Base-by-base conservation (phyloP, 2,329 filamentous ascomycete genomes). In the Phyllosticta citriasiana region DNA sequence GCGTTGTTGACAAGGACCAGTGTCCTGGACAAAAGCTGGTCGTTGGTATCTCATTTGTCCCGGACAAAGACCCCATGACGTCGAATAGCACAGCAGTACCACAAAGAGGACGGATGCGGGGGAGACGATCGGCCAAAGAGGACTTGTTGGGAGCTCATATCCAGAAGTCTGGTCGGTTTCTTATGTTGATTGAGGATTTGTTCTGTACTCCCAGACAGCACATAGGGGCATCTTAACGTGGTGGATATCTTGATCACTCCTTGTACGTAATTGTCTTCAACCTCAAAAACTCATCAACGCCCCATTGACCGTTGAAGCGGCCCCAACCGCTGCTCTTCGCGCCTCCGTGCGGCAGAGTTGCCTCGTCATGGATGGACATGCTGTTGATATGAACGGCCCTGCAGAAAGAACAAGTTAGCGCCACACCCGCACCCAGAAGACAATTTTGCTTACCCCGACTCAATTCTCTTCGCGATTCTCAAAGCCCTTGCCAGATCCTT, bases 401-500 rank as follows among this genome's bases (percentile, higher is more conserved):
- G 59, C 55, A 50, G 9, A n/a, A 6, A 26, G 10, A 16, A 51
- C 64, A 27, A 64, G 58, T 47, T 27, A 19, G 53, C 9, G 33
- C 30, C 12, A 35, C 22, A 6, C 26, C 7, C 3, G 30, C 12
- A n/a, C 2, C 14, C n/a, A n/a, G 25, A n/a, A 16, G 19, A 8
- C n/a, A 14, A 2, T 26, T 24, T n/a, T 14, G 70, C 71, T 67
- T 64, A 73, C 74, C 87, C 90, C 26, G 82, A 80, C 70, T 93
- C 76, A 52, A 79, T 73, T 61, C 73, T 71, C 67, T 69, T 76
- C 4, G 78, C 78, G 54, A 80, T 69, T 55, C 72, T 70, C 40
- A 79, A 60, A 1, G 75, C 78, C 30, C 76, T 65, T 0, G 67
- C 73, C 25, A 93, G 73, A 69, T 90, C 84, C 65, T 82, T 77